A percentile compares a stretch with the other conserved stretches of the same genome.
Conservation (phyloP, 306 rosid species). For the Pyrus communis region DNA sequence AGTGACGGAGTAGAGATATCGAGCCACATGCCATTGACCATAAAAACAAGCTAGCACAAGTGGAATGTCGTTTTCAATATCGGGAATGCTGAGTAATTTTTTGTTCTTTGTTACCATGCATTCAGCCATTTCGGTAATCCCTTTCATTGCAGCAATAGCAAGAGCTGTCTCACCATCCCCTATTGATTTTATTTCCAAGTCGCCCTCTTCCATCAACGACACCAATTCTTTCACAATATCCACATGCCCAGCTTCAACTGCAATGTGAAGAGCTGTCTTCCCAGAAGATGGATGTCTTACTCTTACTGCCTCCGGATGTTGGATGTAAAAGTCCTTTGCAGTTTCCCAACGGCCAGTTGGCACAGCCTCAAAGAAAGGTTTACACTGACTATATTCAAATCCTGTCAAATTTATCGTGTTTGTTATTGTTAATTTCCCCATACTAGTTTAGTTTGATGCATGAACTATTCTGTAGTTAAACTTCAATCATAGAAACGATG, state of each 20-base stretch:
- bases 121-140: not conserved
- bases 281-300: not conserved
- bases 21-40: no score
- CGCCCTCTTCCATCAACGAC: not conserved
- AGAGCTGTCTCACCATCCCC: not conserved
- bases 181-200: not conserved
- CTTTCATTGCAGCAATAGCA: not conserved
- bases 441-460: no score
- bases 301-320: not conserved
- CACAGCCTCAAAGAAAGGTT: no score
- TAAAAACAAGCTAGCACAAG: not conserved
- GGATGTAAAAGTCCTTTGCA: no score
- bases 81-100: no score
- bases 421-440: no score
- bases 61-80: fast-evolving
- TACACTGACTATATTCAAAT: no score
- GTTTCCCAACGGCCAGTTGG: not conserved
- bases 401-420: no score
- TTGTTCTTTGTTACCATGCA: not conserved
- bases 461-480: no score
- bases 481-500: no score
- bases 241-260: not conserved
- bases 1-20: not conserved
- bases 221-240: not conserved
- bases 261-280: not conserved